Evolutionary conservation across 805 yeast genomes (phyloP), one percentile per base, ranked within the genome.

Genomic region (Komagataella pseudopastoris): DNA sequence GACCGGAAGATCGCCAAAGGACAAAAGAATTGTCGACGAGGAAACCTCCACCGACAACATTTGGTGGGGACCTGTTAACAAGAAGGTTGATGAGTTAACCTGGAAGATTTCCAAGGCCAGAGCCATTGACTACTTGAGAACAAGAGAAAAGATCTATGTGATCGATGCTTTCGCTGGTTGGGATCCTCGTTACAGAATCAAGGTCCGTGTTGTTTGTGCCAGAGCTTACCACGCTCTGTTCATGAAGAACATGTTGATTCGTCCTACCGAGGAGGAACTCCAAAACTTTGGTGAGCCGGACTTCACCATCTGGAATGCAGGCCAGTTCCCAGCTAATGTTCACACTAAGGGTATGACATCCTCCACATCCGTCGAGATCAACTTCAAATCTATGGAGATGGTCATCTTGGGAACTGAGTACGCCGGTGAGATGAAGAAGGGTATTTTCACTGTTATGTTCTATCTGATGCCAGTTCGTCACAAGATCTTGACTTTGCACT

Each of bases 1-100:
- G 74, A 91, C 98, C 51, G 99, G 99, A 63, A 85, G 99, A 72
- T 91, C 97, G 43, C 99, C 99, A 67, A 87, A 86, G 75, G 99
- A 91, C 73, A 91, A 91, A 71, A 86, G 99, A 74, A 88, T 91
- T 67, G 97, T 91, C 56, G 97, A 90, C 62, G 98, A 93, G 74
- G 85, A 80, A 60, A 77, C 93, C 50, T 88, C 96, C 45, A 71
- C 77, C 54, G 77, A 87, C 53, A 74, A 90, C 63, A 81, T 91
- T 60, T 91, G 99, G 99, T 91, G 99, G 99, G 99, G 99, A 23
- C 98, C 98, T 2, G 99, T 91, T 59, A 91, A 91, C 75, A 88
- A 86, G 72, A 87, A 91, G 71, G 90, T 91, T 60, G 85, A 88
- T 54, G 96, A 88, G 71, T 82, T 83, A 66, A 89, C 96, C 20